Conservation (phyloP, 169 alveolate species). For the Neospora caninum region DNA sequence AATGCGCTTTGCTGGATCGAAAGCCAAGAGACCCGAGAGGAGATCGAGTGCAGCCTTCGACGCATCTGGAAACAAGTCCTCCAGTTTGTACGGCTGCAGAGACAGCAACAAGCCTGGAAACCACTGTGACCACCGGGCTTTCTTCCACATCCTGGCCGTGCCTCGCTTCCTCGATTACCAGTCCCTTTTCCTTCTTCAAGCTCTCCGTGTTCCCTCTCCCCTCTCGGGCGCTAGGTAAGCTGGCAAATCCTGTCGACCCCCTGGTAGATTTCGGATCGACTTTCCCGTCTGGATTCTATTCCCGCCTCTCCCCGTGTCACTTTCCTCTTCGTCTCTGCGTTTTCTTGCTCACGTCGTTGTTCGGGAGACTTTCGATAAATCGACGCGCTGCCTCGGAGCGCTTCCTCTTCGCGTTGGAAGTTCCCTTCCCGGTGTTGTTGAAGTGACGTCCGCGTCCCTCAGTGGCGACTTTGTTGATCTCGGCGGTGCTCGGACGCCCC, state of each 20-base stretch:
- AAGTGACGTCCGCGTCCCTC: constrained; percentile 45
- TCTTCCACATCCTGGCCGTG: background rate
- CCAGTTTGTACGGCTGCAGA: constrained; percentile 33
- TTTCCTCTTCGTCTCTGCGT: background rate
- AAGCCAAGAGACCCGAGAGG: constrained; percentile 80
- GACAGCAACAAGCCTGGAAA: background rate
- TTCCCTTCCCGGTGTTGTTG: constrained; percentile 4
- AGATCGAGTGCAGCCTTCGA: constrained; percentile 87
- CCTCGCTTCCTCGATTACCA: background rate
- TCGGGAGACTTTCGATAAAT: constrained; percentile 46
- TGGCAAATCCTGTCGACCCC: too few relatives aligned
- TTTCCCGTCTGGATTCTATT: too few relatives aligned
- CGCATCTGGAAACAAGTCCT: constrained; percentile 78
- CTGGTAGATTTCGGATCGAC: too few relatives aligned
- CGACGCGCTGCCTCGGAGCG: constrained; percentile 38
- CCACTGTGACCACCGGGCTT: background rate
- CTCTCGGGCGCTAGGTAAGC: too few relatives aligned
- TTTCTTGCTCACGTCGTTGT: background rate
- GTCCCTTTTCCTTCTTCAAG: too few relatives aligned
- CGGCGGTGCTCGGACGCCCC: constrained; percentile 90
- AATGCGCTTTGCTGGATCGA: constrained; percentile 88
- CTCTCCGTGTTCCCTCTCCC: too few relatives aligned
- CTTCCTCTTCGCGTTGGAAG: constrained; percentile 1
- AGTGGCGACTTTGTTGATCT: constrained; percentile 73
- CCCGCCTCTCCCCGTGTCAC: background rate